phyloP scores from a whole-genome alignment of 164 flowering plant species.

The Sedum album region DNA sequence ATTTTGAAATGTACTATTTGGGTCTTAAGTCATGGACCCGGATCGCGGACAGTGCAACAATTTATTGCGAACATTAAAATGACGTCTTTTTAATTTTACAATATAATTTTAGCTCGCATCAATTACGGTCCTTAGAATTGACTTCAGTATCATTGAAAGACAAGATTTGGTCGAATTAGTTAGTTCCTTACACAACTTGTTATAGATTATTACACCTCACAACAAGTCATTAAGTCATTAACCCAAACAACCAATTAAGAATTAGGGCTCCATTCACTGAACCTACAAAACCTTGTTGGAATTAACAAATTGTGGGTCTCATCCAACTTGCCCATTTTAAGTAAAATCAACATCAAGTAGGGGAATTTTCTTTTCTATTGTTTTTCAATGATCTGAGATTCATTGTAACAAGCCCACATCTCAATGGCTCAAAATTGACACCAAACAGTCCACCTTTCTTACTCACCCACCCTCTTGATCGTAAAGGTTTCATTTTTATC shows the following conservation, averaged over 20 bases:
- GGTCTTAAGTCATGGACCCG: background rate
- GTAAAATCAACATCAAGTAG: background rate
- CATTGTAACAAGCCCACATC: slow-evolving; percentile 3
- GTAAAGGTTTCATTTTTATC: background rate
- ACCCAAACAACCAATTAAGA: background rate
- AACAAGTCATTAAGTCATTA: too few species aligned
- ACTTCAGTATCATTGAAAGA: too few species aligned
- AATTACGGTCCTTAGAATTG: too few species aligned
- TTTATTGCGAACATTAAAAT: too few species aligned
- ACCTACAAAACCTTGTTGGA: background rate
- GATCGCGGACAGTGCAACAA: too few species aligned
- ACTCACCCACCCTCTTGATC: background rate
- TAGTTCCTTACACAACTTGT: too few species aligned
- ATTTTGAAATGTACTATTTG: background rate
- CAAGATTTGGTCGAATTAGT: too few species aligned
- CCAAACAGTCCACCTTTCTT: background rate
- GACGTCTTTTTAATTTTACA: too few species aligned
- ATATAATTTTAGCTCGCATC: too few species aligned
- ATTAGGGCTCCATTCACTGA: too few species aligned
- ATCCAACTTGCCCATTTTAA: background rate
- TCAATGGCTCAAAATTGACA: background rate
- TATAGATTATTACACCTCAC: too few species aligned
- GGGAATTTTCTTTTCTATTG: background rate
- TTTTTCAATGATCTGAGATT: background rate
- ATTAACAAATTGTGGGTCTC: background rate